A percentile compares a stretch with the other conserved stretches of the same genome.
Evolutionary conservation across 2,329 filamentous ascomycete species (phyloP).

Genomic region (Colletotrichum acutatum): DNA sequence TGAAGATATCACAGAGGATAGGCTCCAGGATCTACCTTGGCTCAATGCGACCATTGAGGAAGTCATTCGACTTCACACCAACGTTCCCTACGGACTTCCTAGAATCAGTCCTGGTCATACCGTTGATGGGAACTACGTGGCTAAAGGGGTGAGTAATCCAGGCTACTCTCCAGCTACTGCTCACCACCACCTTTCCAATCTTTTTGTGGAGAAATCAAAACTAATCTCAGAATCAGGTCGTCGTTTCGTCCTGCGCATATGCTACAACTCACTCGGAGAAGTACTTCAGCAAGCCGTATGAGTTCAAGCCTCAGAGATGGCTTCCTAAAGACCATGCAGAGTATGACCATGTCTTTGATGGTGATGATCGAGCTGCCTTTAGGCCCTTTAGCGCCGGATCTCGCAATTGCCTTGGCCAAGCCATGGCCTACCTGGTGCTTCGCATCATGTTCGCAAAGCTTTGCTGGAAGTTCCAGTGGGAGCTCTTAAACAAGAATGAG

Average conservation of each 20-base stretch:
- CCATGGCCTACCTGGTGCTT: slow-evolving; percentile 13
- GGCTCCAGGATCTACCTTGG: background rate
- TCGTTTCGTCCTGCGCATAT: background rate
- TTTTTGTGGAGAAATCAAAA: background rate
- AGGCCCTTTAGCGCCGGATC: background rate
- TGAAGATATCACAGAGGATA: background rate
- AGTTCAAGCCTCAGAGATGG: slow-evolving; percentile 19
- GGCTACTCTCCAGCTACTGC: no score
- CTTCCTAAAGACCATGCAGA: slow-evolving; percentile 11
- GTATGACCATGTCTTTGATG: background rate
- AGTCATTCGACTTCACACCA: background rate
- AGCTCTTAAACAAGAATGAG: slow-evolving; percentile 6
- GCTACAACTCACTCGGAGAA: slow-evolving; percentile 6
- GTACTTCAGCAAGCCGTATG: slow-evolving; percentile 14
- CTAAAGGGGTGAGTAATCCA: background rate
- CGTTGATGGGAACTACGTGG: background rate
- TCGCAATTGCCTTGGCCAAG: slow-evolving; percentile 21
- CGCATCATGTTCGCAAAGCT: slow-evolving; percentile 1
- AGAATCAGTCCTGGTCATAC: background rate
- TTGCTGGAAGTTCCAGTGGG: slow-evolving; percentile 10
- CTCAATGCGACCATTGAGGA: background rate
- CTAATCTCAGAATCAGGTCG: background rate
- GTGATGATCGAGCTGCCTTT: background rate
- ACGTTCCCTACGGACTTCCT: background rate
- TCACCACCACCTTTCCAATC: no score